phyloP scores from a whole-genome alignment of 2,329 filamentous ascomycete genomes.

The Colletotrichum melonis region DNA sequence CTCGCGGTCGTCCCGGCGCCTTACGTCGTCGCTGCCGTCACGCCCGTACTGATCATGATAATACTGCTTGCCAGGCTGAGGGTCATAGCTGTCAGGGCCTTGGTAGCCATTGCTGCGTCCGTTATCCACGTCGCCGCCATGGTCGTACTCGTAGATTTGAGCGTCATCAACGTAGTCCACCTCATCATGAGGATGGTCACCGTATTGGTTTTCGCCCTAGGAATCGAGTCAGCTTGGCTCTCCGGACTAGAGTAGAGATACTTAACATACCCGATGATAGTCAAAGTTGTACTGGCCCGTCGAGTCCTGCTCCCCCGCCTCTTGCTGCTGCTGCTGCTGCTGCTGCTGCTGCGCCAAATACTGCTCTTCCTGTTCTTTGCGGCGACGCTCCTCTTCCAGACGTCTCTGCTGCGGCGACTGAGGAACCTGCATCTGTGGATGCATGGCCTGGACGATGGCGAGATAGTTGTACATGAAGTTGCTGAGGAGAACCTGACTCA shows the following conservation, averaged over 20 bases:
- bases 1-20: conserved; percentile 48
- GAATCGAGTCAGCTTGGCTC: conserved; percentile 22
- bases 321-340: conserved; percentile 55
- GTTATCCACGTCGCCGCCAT: conserved; percentile 52
- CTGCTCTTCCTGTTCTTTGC: conserved; percentile 62
- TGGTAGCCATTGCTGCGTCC: conserved; percentile 51
- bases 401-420: conserved; percentile 80
- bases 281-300: conserved; percentile 65
- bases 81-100: conserved; percentile 49
- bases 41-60: conserved; percentile 50
- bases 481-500: conserved; percentile 94
- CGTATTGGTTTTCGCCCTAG: conserved; percentile 60
- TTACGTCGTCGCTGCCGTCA: conserved; percentile 43
- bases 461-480: conserved; percentile 99
- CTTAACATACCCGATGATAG: conserved; percentile 60
- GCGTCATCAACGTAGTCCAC: conserved; percentile 64
- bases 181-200: conserved; percentile 56
- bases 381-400: conserved; percentile 65
- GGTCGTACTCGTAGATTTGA: conserved; percentile 65
- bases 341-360: conserved; percentile 58
- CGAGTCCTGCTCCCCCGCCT: conserved; percentile 55
- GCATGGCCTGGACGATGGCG: conserved; percentile 98
- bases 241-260: neutral
- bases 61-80: conserved; percentile 53
- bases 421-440: conserved; percentile 94